Evolutionary conservation across 192 early-diverging fungal genomes (phyloP), one percentile per base, ranked within the genome.

Genomic region (Coemansia sp.): DNA sequence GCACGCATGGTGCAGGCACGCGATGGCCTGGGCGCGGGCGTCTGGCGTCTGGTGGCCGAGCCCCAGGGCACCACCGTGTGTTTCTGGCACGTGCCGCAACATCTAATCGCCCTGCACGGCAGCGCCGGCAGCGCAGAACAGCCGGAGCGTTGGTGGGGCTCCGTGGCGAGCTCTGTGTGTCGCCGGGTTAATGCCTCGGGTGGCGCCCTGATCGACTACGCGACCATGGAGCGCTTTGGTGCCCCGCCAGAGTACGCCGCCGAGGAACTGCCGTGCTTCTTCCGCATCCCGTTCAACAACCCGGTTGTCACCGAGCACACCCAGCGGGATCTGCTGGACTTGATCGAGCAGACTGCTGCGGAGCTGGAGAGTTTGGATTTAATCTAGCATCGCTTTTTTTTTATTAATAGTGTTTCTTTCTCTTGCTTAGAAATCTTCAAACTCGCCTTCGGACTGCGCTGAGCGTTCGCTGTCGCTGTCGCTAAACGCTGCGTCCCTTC

Each of bases 81-180:
- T 52, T 91, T 91, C 64, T 91, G 89, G 89, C 90, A 83, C 71
- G 71, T 87, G 15, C 88, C 87, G 11, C 53, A 43, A 17, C 7
- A 3, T 9, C 15, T 44, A 1, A 17, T 17, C n/a, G n/a, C n/a
- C n/a, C n/a, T n/a, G n/a, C n/a, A n/a, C n/a, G n/a, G n/a, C n/a
- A n/a, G 19, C 12, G 41, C 41, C 12, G 27, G 27, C 27, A 30
- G 18, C 9, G n/a, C n/a, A n/a, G n/a, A n/a, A n/a, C n/a, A 21
- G 40, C 4, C 23, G 62, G 2, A 14, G 30, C 19, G 8, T 10
- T 33, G 45, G 46, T 53, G 42, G 69, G 64, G 67, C 46, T 57
- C 67, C 8, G 59, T 55, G 0, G 77, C 80, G 4, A 58, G 66
- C 34, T 42, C 38, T 50, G 50, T 68, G 71, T 78, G 66, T 49